These are phyloP conservation scores for Suhomyces chickasaworum DNA, from an alignment of 1,139 yeast species.

Conservation along the genomic window DNA sequence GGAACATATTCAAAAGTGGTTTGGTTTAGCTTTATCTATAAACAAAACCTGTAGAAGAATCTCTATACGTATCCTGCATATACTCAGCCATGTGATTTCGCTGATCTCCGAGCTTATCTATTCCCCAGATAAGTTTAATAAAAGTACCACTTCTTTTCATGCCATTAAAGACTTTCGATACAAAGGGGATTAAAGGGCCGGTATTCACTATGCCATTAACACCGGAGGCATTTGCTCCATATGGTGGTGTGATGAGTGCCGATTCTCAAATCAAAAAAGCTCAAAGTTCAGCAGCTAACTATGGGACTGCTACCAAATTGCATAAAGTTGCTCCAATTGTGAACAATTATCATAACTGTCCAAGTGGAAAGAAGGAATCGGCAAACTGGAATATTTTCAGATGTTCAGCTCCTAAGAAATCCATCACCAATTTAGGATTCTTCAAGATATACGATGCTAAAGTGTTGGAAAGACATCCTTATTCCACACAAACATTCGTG, in stretches of 20 bases:
- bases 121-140: background rate
- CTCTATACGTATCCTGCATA: no score
- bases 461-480: constrained; percentile 89
- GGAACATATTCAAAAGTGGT: no score
- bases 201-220: constrained; percentile 41
- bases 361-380: constrained; percentile 48
- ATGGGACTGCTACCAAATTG: constrained; percentile 88
- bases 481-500: constrained; percentile 83
- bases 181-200: constrained; percentile 23
- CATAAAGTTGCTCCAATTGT: constrained; percentile 69
- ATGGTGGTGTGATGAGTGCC: constrained; percentile 50
- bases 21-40: no score
- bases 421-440: constrained; percentile 37
- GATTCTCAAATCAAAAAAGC: constrained; percentile 43
- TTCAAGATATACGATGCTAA: constrained; percentile 51
- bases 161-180: constrained; percentile 45
- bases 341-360: constrained; percentile 51
- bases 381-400: constrained; percentile 85
- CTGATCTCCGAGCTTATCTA: constrained; percentile 5
- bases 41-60: no score
- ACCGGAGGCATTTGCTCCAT: constrained; percentile 44
- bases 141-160: constrained; percentile 15
- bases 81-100: constrained; percentile 4
- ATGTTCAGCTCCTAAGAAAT: constrained; percentile 71
- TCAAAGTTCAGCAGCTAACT: constrained; percentile 62